Conservation (phyloP, 768 basidiomycete species). For the Paxillus rubicundulus region DNA sequence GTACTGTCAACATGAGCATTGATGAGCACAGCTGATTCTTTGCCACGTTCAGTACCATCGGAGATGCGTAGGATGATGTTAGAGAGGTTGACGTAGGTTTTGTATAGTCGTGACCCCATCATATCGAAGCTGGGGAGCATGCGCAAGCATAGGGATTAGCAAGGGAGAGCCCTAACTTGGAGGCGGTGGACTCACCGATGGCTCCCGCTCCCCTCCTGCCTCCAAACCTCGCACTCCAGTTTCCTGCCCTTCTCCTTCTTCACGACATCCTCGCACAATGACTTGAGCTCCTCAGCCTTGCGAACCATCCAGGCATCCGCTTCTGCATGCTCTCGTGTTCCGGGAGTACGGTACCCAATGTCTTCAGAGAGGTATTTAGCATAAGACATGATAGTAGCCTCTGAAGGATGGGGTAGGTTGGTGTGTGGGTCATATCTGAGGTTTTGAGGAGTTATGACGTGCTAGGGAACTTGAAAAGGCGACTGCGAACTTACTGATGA, state of each 20-base stretch:
- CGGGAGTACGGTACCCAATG: conserved; percentile 90
- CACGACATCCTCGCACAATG: conserved; percentile 58
- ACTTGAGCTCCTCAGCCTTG: conserved; percentile 59
- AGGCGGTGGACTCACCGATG: conserved; percentile 60
- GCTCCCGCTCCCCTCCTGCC: conserved; percentile 83
- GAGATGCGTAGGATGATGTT: conserved; percentile 90
- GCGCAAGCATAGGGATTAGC: background rate
- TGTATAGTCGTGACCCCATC: conserved; percentile 80
- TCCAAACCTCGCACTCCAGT: conserved; percentile 89
- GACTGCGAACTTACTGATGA: conserved; percentile 42
- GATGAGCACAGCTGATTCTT: conserved; percentile 80
- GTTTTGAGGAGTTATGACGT: background rate
- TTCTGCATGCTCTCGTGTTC: conserved; percentile 81
- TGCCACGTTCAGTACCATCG: conserved; percentile 65
- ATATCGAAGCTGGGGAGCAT: conserved; percentile 76
- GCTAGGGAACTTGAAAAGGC: background rate
- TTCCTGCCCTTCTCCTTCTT: conserved; percentile 43
- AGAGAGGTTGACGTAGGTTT: conserved; percentile 81
- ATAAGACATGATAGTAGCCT: conserved; percentile 60
- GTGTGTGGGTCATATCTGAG: conserved; percentile 49
- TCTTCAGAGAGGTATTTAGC: conserved; percentile 74
- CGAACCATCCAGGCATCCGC: conserved; percentile 82
- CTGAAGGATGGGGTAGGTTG: conserved; percentile 66
- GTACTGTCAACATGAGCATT: conserved; percentile 91
- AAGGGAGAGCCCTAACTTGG: background rate